These are phyloP conservation scores for Carallia pectinifolia DNA, from an alignment of 345 rosid species.

Conservation along the genomic window DNA sequence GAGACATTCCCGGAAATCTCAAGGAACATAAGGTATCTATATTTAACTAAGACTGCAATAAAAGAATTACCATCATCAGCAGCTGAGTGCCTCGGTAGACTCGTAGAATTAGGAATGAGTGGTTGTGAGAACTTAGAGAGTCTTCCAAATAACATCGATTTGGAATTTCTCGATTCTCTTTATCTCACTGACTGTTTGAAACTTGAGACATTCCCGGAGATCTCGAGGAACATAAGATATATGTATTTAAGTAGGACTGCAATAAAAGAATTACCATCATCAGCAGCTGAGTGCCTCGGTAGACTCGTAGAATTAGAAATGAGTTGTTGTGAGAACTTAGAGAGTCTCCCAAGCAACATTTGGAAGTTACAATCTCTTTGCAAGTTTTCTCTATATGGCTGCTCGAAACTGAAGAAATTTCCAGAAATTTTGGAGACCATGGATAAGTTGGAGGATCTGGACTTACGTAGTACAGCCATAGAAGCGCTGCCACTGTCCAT, in stretches of 20 bases:
- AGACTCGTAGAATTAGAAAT: background rate
- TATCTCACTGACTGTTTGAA: constrained; percentile 6
- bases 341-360: background rate
- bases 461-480: constrained; percentile 7
- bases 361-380: background rate
- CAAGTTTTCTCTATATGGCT: background rate
- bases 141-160: background rate
- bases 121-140: background rate
- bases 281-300: background rate
- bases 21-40: background rate
- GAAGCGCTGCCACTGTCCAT: constrained; percentile 3
- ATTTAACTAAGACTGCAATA: constrained; percentile 11
- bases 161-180: background rate
- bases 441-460: background rate
- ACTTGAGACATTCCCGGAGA: constrained; percentile 8
- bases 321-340: background rate
- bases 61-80: constrained; percentile 2
- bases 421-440: background rate
- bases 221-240: constrained; percentile 1
- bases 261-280: constrained; percentile 7
- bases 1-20: constrained; percentile 7
- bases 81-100: background rate
- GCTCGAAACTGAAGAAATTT: background rate
- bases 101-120: background rate
- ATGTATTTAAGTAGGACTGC: constrained; percentile 6